Conservation (phyloP, 805 yeast genomes). For the Lachancea fermentati region DNA sequence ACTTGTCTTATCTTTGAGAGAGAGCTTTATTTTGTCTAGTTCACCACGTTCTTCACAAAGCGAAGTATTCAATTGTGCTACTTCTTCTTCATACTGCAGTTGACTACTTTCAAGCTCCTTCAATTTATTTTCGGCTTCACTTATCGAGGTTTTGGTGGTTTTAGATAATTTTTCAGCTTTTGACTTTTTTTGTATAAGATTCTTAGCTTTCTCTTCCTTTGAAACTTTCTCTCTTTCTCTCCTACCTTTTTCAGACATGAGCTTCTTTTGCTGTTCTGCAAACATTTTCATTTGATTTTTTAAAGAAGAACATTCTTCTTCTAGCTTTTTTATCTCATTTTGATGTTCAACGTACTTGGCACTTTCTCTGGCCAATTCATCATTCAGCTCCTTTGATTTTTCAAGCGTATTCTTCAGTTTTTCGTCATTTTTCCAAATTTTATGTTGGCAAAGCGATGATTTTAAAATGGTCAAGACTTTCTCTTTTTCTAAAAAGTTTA, state of each 20-base stretch:
- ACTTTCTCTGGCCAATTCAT: slow-evolving; percentile 40
- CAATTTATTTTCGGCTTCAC: slow-evolving; percentile 43
- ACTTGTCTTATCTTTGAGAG: slow-evolving; percentile 69
- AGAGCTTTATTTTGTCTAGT: slow-evolving; percentile 59
- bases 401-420: slow-evolving; percentile 37
- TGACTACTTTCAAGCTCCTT: slow-evolving; percentile 42
- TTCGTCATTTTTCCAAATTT: slow-evolving; percentile 37
- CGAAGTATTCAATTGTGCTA: slow-evolving; percentile 39
- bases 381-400: slow-evolving; percentile 37
- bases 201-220: slow-evolving; percentile 71
- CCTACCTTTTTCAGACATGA: slow-evolving; percentile 11
- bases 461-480: slow-evolving; percentile 49
- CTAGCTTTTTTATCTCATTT: slow-evolving; percentile 33
- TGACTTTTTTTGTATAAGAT: slow-evolving; percentile 49
- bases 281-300: slow-evolving; percentile 23
- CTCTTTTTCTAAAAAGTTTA: slow-evolving; percentile 59
- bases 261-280: slow-evolving; percentile 22
- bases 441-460: slow-evolving; percentile 52
- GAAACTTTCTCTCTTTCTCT: slow-evolving; percentile 40
- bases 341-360: slow-evolving; percentile 37
- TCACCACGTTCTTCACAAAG: slow-evolving; percentile 48
- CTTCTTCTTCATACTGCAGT: slow-evolving; percentile 39
- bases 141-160: slow-evolving; percentile 40
- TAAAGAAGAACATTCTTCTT: slow-evolving; percentile 27
- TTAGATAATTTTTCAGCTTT: slow-evolving; percentile 53